Evolutionary conservation across 352 stramenopile genomes (phyloP).

Genomic region (Nothophytophthora sp.): DNA sequence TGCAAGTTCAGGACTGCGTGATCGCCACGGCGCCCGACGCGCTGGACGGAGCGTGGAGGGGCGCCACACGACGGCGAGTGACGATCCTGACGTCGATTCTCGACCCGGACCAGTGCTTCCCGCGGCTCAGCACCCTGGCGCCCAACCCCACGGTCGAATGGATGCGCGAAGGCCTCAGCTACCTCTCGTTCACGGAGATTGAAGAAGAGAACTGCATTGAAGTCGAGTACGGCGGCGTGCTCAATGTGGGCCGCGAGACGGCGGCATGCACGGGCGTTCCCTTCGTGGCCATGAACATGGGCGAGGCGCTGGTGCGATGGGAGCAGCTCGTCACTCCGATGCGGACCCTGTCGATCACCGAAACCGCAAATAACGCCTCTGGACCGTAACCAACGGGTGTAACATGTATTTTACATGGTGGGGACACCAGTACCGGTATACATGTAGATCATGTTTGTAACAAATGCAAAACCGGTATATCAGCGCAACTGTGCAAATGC

Average conservation of each 20-base stretch:
- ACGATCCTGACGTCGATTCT: slow-evolving; percentile 28
- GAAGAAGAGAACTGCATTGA: slow-evolving; percentile 33
- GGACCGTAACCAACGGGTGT: too few relatives aligned
- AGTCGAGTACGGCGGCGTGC: slow-evolving; percentile 38
- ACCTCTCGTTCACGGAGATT: slow-evolving; percentile 42
- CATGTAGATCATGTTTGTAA: too few relatives aligned
- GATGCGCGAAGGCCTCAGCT: slow-evolving; percentile 38
- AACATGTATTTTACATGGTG: too few relatives aligned
- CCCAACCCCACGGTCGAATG: slow-evolving; percentile 19
- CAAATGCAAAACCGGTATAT: too few relatives aligned
- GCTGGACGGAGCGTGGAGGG: slow-evolving; percentile 5
- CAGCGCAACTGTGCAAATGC: too few relatives aligned
- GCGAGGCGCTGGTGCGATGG: slow-evolving; percentile 34
- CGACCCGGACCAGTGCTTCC: slow-evolving; percentile 32
- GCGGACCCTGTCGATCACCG: slow-evolving; percentile 23
- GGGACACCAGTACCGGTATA: too few relatives aligned
- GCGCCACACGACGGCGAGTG: slow-evolving; percentile 21
- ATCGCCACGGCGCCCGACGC: slow-evolving; percentile 12
- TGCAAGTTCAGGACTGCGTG: slow-evolving; percentile 32
- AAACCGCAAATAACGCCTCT: slow-evolving; percentile 12
- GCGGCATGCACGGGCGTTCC: slow-evolving; percentile 23
- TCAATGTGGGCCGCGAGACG: slow-evolving; percentile 27
- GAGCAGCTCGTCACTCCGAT: slow-evolving; percentile 32
- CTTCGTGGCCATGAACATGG: slow-evolving; percentile 31
- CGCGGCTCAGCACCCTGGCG: slow-evolving; percentile 11